Evolutionary conservation across 768 basidiomycete species (phyloP), one percentile per base, ranked within the genome.

Genomic region (Agaricus sinodeliciosus): DNA sequence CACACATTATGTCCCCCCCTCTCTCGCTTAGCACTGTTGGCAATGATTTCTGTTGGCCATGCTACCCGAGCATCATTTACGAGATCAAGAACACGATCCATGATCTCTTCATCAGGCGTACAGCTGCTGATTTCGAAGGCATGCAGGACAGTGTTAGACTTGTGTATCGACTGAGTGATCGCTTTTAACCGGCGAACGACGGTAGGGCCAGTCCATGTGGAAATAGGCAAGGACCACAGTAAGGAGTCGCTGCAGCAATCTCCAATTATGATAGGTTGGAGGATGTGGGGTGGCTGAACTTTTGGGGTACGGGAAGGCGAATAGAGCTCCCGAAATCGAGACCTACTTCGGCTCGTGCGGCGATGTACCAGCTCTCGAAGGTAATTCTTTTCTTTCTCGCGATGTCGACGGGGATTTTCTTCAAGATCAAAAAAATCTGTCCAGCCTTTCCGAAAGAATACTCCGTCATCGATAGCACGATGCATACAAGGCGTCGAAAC

Each of bases 241-340:
- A 81, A 72, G 9, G 84, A 80, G 57, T 89, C 84, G 54, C 72
- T 77, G 19, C 76, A 73, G 44, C 79, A 81, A 64, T 90, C 88
- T 6, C 88, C 88, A 45, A 90, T 85, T 55, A 90, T 81, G 51
- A 90, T 70, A 1, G 86, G 84, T 55, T 90, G 87, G 19, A 75
- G 68, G 35, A 65, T 62, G n/a, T 64, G 56, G 9, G 64, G 66
- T 6, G 62, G 59, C 3, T 60, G 56, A 26, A 65, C 53, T n/a
- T 42, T 28, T 16, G 48, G 36, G 15, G 54, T 51, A 49, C 46
- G 50, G 13, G 59, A 45, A 36, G 51, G 53, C 11, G 60, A 62
- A 13, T 54, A 48, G 4, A 55, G 40, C 25, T 44, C 49, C n/a
- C 53, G 58, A 34, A 55, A 9, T 13, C 50, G 54, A 16, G 64